Base-by-base conservation (phyloP, 768 basidiomycete genomes). In the Suillus placidus region DNA sequence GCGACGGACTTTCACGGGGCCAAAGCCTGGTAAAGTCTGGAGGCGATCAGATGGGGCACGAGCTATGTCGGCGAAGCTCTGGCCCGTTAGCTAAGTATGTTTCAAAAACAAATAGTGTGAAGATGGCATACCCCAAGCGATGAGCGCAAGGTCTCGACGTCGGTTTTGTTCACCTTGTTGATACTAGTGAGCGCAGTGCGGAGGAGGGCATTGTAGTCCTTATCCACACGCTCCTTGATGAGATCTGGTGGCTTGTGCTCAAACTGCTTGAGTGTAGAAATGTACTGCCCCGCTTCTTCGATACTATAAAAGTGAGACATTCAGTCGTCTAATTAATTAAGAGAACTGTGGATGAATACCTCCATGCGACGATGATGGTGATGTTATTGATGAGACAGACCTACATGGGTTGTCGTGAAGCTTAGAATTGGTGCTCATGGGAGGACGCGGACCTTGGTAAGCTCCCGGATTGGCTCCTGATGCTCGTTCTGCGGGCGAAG, bases 121-220 rank as follows among this genome's bases (percentile, higher is more conserved):
- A 42, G 23, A n/a, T 5, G 37, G 82, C 90, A 64, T 80, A 98
- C 97, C 42, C 95, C 96, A 70, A 96, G 90, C n/a, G 94, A 91
- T 2, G 90, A 90, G 26, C 93, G 87, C 49, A 99, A 81, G 4
- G 97, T 99, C 78, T 94, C 89, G 2, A 96, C 94, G 71, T 99
- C 97, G 4, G 97, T 99, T 82, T 97, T 97, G 79, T 99, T 99
- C 67, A 99, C 94, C 70, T 93, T 94, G 73, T 87, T 91, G 71
- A 99, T 93, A 68, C 87, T 88, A 2, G 97, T 99, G 34, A 99
- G 82, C 1, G 93, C 85, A 23, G 87, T 86, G 64, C 92, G 91
- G 16, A 99, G 77, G 71, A 95, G 84, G 9, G 94, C 88, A 68
- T 84, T 79, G 72, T 97, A 94, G 71, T 94, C 91, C 69, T 95